A percentile compares a stretch with the other conserved stretches of the same genome.
Conservation (phyloP, 495 filamentous ascomycete genomes). For the Ramalina intermedia region DNA sequence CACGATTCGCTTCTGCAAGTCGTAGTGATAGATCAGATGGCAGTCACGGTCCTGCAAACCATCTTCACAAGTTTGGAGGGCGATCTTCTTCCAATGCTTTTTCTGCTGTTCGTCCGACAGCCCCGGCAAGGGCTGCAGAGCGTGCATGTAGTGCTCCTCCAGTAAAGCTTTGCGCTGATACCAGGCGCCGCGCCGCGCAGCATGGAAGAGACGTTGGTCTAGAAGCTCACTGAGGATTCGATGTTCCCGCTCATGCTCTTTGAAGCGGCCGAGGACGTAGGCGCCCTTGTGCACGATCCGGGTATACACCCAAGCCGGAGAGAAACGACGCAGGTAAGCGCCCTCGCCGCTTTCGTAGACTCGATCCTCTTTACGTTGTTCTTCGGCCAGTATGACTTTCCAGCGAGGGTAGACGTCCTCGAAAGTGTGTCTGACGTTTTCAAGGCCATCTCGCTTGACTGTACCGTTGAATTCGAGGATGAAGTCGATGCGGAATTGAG, state of each 20-base stretch:
- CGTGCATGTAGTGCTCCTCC: conserved; percentile 88
- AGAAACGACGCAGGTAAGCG: conserved; percentile 81
- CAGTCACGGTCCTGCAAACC: conserved; percentile 78
- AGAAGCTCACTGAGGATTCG: conserved; percentile 62
- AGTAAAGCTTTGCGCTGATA: conserved; percentile 90
- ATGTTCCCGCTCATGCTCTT: conserved; percentile 67
- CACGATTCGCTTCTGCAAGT: conserved; percentile 78
- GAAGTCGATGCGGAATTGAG: conserved; percentile 69
- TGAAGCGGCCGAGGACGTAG: conserved; percentile 68
- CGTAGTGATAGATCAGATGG: conserved; percentile 84
- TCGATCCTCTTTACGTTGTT: conserved; percentile 64
- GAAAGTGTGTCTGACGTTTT: conserved; percentile 57
- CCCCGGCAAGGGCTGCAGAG: conserved; percentile 34
- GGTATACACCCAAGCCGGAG: conserved; percentile 85
- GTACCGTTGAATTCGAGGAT: conserved; percentile 74
- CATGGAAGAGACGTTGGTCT: conserved; percentile 68
- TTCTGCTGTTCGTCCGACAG: conserved; percentile 49
- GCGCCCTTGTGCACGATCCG: conserved; percentile 81
- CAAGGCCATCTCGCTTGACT: conserved; percentile 46
- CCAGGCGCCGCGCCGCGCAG: conserved; percentile 75
- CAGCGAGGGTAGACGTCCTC: conserved; percentile 68
- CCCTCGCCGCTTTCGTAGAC: conserved; percentile 78
- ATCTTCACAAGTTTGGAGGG: conserved; percentile 69
- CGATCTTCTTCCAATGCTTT: conserved; percentile 70
- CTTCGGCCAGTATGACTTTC: conserved; percentile 56